Percentiles rank a stretch among this genome's conserved stretches.
Evolutionary conservation across 2,329 filamentous ascomycete genomes (phyloP).

Genomic region (Graphilbum sp.): DNA sequence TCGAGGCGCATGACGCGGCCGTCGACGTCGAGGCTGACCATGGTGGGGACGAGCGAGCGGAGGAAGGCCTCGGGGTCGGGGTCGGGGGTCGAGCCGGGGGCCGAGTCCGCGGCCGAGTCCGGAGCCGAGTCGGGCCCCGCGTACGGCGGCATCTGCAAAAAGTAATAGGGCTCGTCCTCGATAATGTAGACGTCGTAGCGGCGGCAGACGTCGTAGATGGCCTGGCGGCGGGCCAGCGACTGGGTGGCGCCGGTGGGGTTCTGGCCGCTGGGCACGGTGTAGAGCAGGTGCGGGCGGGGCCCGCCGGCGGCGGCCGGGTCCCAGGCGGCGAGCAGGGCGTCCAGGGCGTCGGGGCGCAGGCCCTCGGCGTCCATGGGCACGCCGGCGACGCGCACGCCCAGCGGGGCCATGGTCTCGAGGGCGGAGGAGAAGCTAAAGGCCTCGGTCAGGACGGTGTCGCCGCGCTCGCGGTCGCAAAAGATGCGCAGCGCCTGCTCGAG

Average conservation of each 20-base stretch:
- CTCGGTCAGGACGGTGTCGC: conserved; percentile 71
- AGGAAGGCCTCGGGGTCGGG: conserved; percentile 42
- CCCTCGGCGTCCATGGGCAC: conserved; percentile 36
- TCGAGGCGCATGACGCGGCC: conserved; percentile 83
- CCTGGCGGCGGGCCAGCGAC: conserved; percentile 45
- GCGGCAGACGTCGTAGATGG: conserved; percentile 61
- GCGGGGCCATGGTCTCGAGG: conserved; percentile 37
- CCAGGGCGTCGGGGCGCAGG: conserved; percentile 32
- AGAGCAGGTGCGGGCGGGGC: conserved; percentile 37
- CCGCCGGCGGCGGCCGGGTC: conserved; percentile 24
- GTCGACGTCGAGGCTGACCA: conserved; percentile 67
- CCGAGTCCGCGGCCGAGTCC: conserved; percentile 34
- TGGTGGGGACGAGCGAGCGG: conserved; percentile 52
- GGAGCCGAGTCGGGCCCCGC: conserved; percentile 32
- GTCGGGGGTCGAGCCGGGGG: neutral
- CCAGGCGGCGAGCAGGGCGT: conserved; percentile 34
- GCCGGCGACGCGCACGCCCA: conserved; percentile 35
- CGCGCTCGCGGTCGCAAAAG: conserved; percentile 51
- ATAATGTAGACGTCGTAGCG: conserved; percentile 78
- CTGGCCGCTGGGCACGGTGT: conserved; percentile 59
- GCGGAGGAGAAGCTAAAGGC: conserved; percentile 78
- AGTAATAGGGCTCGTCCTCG: conserved; percentile 92
- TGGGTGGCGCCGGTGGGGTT: conserved; percentile 86
- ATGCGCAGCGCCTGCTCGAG: conserved; percentile 74
- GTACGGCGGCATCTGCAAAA: conserved; percentile 75